Base-by-base conservation (phyloP, 139 green algal species). In the Chlamydomonas urium region DNA sequence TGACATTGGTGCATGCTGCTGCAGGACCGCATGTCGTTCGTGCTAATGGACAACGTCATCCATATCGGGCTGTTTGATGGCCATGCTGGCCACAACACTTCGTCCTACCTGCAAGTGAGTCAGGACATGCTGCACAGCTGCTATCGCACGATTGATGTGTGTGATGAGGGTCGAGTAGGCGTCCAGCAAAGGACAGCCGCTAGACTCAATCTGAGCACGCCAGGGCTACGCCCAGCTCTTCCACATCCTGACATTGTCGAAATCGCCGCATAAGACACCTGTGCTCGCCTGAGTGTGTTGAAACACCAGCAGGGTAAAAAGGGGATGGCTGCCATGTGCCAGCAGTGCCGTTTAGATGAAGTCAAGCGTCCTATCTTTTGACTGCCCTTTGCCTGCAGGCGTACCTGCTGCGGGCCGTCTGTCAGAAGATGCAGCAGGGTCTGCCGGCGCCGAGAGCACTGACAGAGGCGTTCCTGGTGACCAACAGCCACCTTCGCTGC, bases 1-100 rank as follows among this genome's bases (percentile, higher is more conserved):
- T 26, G 17, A 26, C 17, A 26, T 26, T 26, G 17, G 45, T 56
- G 45, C 45, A 56, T 56, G 21, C 45, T 56, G 45, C 19, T 65
- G 56, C 60, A 68, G 60, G 60, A 68, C 28, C 60, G 60, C 14
- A 26, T n/a, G 4, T n/a, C 60, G 4, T 48, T 42, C 60, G 14
- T 68, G 33, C 6, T 57, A n/a, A 5, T 56, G 37, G 36, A 56
- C n/a, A 24, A 5, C 19, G 63, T 42, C 4, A 29, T 35, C 5
- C 28, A 57, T 29, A 28, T 71, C 3, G 63, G 37, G 24, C 4
- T 71, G 4, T 59, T 37, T 35, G 63, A 71, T 71, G 63, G 63
- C 5, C 63, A 71, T 71, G 63, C 63, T 21, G 63, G 63, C 24
- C 8, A n/a, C 4, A 34, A 29, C 6, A 57, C 63, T 29, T 32